Evolutionary conservation across 768 basidiomycete genomes (phyloP).

Genomic region (Russula sp.): DNA sequence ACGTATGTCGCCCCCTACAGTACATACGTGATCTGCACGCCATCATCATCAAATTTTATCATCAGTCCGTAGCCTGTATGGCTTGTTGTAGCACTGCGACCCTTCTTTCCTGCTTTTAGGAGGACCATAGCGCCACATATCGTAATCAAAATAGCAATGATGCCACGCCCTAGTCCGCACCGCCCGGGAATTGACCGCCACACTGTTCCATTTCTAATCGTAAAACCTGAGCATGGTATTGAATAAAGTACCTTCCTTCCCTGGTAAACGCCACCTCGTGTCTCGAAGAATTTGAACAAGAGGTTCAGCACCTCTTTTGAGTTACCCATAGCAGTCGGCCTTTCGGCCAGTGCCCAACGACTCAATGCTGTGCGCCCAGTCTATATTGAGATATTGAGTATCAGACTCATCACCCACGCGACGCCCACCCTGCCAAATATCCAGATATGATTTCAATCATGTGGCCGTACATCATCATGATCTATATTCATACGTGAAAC

Average conservation of each 20-base stretch:
- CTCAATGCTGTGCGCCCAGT: neutral
- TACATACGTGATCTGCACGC: neutral
- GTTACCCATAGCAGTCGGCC: neutral
- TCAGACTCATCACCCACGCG: neutral
- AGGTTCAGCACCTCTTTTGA: neutral
- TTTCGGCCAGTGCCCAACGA: neutral
- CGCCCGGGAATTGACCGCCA: constrained; percentile 1
- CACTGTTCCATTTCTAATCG: neutral
- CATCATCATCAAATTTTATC: constrained; percentile 9
- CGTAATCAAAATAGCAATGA: neutral
- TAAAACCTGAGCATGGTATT: neutral
- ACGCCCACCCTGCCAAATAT: neutral
- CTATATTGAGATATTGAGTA: neutral
- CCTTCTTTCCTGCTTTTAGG: neutral
- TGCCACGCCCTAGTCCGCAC: neutral
- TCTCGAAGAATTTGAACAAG: neutral
- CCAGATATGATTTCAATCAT: neutral
- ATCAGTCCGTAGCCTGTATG: neutral
- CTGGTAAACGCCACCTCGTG: neutral
- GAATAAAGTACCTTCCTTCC: neutral
- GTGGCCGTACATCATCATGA: neutral
- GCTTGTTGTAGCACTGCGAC: neutral
- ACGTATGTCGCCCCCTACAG: constrained; percentile 1
- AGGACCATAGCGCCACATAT: neutral
- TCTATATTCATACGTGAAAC: neutral